Evolutionary conservation across 2,329 filamentous ascomycete genomes (phyloP).

Genomic region (Xylariaceae sp.): DNA sequence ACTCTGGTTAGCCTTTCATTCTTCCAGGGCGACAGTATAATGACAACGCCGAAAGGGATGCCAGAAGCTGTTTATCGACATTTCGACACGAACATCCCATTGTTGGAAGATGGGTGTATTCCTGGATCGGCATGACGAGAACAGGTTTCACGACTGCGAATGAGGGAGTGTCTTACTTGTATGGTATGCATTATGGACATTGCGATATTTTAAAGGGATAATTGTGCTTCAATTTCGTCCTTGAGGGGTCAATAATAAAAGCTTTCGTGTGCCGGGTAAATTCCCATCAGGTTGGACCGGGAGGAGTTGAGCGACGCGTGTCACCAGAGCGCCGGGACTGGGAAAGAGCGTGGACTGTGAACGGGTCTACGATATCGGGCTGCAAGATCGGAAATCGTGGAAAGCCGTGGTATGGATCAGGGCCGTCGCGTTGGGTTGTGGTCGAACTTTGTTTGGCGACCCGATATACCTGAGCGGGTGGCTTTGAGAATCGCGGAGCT

Average conservation of each 20-base stretch:
- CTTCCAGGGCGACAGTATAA: neutral
- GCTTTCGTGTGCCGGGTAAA: neutral
- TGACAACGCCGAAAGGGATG: neutral
- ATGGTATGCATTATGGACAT: slow-evolving; percentile 23
- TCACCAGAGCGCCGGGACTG: neutral
- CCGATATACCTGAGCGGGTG: slow-evolving; percentile 19
- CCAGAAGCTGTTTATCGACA: too few relatives aligned
- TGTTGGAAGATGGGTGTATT: neutral
- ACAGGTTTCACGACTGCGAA: neutral
- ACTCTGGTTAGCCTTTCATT: slow-evolving; percentile 11
- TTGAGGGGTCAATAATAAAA: neutral
- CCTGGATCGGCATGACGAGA: neutral
- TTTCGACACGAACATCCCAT: too few relatives aligned
- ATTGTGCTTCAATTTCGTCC: too few relatives aligned
- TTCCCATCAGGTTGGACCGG: slow-evolving; percentile 2
- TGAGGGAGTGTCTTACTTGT: slow-evolving; percentile 22
- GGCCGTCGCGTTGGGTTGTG: slow-evolving; percentile 26
- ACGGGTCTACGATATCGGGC: slow-evolving; percentile 5
- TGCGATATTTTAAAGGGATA: neutral
- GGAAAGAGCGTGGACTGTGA: slow-evolving; percentile 1
- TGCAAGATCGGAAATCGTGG: slow-evolving; percentile 1
- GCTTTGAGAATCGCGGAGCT: slow-evolving; percentile 21
- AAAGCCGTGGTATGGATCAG: neutral
- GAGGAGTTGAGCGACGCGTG: neutral
- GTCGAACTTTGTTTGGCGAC: slow-evolving; percentile 22